These are phyloP conservation scores for Prunus dulcis DNA, from an alignment of 306 rosid genomes.

Conservation along the genomic window DNA sequence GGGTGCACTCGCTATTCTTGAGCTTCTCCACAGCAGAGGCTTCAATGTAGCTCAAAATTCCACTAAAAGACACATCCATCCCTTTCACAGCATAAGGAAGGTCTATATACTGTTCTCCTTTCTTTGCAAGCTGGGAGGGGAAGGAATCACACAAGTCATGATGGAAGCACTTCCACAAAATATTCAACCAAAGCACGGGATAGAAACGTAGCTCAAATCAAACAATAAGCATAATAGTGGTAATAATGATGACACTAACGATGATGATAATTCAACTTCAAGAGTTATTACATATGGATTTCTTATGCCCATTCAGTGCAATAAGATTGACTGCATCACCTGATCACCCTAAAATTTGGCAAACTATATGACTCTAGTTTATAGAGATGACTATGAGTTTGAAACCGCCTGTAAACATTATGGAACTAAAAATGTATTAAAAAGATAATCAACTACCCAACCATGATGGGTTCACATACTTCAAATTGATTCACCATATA, in stretches of 20 bases:
- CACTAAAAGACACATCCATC: slow-evolving; percentile 94
- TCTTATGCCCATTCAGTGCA: not conserved
- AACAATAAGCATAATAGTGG: not conserved
- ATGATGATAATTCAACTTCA: not conserved
- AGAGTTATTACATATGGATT: not conserved
- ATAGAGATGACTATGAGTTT: not conserved
- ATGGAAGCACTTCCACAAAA: not conserved
- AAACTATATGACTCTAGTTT: not conserved
- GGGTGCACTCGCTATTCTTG: slow-evolving; percentile 76
- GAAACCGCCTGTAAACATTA: not conserved
- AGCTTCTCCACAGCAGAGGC: slow-evolving; percentile 80
- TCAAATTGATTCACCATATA: not conserved
- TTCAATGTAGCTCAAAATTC: slow-evolving; percentile 81
- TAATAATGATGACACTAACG: not conserved
- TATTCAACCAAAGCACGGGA: not conserved
- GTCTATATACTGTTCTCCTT: slow-evolving; percentile 77
- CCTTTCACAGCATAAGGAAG: slow-evolving; percentile 91
- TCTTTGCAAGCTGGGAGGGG: slow-evolving; percentile 71
- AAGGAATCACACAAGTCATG: slow-evolving; percentile 12
- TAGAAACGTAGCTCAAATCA: too few species aligned
- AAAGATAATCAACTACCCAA: not conserved
- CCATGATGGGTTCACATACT: not conserved
- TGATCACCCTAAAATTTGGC: not conserved
- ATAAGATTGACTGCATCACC: not conserved
- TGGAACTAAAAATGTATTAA: not conserved